Conservation (phyloP, 345 rosid genomes). For the Eucalyptus erythrocorys region DNA sequence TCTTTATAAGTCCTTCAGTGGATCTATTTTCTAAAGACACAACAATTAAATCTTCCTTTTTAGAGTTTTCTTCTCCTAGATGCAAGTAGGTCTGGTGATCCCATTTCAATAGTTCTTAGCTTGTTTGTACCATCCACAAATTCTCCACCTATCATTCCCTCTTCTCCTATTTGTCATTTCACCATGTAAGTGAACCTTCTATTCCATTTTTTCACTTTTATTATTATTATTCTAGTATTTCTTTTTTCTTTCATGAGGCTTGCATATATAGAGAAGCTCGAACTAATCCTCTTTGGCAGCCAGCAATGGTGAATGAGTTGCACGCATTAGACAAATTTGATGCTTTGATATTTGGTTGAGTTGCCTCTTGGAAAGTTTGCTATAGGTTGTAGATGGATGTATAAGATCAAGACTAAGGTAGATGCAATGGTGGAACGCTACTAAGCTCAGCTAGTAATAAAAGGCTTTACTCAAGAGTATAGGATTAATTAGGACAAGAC, state of each 20-base stretch:
- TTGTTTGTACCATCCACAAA: too few relatives aligned
- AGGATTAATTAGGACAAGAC: neutral
- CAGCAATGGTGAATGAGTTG: neutral
- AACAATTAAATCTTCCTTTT: too few relatives aligned
- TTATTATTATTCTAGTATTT: neutral
- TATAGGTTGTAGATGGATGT: neutral
- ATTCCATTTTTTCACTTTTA: too few relatives aligned
- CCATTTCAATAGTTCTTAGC: too few relatives aligned
- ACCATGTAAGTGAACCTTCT: too few relatives aligned
- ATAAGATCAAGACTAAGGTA: neutral
- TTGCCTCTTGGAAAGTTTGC: neutral
- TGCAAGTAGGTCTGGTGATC: too few relatives aligned
- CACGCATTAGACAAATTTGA: neutral
- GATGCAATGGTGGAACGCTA: neutral
- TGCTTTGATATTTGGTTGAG: neutral
- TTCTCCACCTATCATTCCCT: too few relatives aligned
- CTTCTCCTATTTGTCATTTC: too few relatives aligned
- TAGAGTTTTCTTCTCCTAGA: too few relatives aligned
- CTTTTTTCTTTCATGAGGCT: neutral
- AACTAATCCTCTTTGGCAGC: neutral
- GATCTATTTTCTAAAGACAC: too few relatives aligned
- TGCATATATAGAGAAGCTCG: neutral
- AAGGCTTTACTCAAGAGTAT: neutral
- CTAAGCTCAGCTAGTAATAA: neutral
- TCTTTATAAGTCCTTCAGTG: too few relatives aligned